These are phyloP conservation scores for Bipolaris zeicola DNA, from an alignment of 2,329 filamentous ascomycete species.

Conservation along the genomic window DNA sequence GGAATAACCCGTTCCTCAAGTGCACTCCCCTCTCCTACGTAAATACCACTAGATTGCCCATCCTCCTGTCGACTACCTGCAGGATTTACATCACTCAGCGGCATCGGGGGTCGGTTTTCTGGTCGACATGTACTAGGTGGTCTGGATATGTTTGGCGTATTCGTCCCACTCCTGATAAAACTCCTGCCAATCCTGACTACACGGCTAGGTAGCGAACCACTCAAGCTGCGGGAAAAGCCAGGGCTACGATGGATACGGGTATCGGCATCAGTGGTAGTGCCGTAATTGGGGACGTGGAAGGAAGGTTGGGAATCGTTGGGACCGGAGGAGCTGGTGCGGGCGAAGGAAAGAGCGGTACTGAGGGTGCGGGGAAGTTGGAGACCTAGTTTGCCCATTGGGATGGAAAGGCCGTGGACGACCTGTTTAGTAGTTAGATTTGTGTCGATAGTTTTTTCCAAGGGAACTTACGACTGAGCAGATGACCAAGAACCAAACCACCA, in stretches of 20 bases:
- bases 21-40: neutral
- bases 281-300: slow-evolving; percentile 36
- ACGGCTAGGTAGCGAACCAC: slow-evolving; percentile 32
- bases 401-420: slow-evolving; percentile 81
- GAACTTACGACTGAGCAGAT: slow-evolving; percentile 78
- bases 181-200: slow-evolving; percentile 45
- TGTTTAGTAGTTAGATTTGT: slow-evolving; percentile 32
- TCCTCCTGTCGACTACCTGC: too few relatives aligned
- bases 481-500: slow-evolving; percentile 85
- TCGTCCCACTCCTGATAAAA: slow-evolving; percentile 34
- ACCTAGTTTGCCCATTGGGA: slow-evolving; percentile 73
- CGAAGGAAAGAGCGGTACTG: slow-evolving; percentile 53
- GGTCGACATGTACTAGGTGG: neutral
- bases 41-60: neutral
- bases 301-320: slow-evolving; percentile 33
- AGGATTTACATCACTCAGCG: neutral
- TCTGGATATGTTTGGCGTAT: slow-evolving; percentile 11
- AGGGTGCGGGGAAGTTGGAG: slow-evolving; percentile 68
- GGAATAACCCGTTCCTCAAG: slow-evolving; percentile 11
- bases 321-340: slow-evolving; percentile 10
- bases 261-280: slow-evolving; percentile 29
- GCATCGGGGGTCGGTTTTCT: neutral
- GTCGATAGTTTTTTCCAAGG: neutral
- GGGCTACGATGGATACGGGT: slow-evolving; percentile 30
- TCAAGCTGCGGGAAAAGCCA: slow-evolving; percentile 26